These are phyloP conservation scores for Trichoderma sp. DNA, from an alignment of 2,329 filamentous ascomycete genomes.

Conservation along the genomic window DNA sequence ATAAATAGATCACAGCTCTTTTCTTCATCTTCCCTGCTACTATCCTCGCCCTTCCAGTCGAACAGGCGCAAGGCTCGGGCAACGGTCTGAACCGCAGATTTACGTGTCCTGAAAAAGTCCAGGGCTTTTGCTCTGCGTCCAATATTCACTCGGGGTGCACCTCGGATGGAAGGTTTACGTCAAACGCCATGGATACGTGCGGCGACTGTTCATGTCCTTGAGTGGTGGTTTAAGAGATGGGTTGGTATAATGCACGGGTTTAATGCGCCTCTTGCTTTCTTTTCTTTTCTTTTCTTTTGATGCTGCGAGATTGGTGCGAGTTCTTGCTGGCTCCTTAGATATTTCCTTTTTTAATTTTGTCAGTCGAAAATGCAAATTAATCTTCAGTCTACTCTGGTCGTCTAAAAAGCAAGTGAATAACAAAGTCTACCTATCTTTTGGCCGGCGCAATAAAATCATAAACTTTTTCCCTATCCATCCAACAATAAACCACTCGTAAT, in stretches of 20 bases:
- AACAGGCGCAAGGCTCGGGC: slow-evolving; percentile 3
- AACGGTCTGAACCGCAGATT: slow-evolving; percentile 20
- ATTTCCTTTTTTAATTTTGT: not conserved
- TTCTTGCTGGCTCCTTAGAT: not conserved
- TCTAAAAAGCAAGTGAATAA: not conserved
- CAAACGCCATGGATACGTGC: slow-evolving; percentile 23
- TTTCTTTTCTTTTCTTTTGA: not conserved
- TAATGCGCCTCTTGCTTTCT: not conserved
- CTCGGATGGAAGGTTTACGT: slow-evolving; percentile 18
- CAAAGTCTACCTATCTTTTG: not conserved
- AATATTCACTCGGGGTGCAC: slow-evolving; percentile 25
- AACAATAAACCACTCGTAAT: not conserved
- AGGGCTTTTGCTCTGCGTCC: slow-evolving; percentile 24
- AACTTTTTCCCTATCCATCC: not conserved
- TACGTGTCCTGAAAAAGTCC: slow-evolving; percentile 18
- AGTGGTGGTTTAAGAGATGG: not conserved
- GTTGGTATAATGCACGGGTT: not conserved
- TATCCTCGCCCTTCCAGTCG: slow-evolving; percentile 6
- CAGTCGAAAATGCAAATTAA: not conserved
- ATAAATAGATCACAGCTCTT: not conserved
- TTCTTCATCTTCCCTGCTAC: slow-evolving; percentile 1
- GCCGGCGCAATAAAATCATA: accelerated
- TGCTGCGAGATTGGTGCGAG: not conserved
- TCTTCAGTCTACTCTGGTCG: not conserved
- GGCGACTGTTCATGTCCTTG: not conserved